Evolutionary conservation across 208 protist species (phyloP).

Genomic region (Acanthamoeba castellanii): DNA sequence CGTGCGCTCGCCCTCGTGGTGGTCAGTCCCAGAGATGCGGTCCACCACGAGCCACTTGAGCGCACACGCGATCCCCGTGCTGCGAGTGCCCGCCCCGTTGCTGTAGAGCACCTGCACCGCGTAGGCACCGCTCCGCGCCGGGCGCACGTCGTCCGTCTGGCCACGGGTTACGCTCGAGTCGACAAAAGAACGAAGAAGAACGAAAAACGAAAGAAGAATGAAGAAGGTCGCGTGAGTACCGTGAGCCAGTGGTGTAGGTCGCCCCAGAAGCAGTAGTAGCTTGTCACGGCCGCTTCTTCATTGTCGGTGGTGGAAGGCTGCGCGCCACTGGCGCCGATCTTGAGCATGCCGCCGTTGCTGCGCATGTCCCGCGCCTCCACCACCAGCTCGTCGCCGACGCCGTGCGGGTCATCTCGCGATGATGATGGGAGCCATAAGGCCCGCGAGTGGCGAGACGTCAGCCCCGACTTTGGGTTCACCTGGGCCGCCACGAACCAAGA

Average conservation of each 20-base stretch:
- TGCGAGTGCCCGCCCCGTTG: background rate
- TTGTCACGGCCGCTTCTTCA: background rate
- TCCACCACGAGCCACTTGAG: slow-evolving; percentile 21
- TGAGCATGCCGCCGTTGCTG: background rate
- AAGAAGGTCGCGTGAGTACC: background rate
- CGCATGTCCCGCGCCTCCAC: background rate
- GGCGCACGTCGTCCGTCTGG: background rate
- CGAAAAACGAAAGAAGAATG: too few species aligned
- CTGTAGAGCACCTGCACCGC: slow-evolving; percentile 35
- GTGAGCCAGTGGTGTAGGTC: background rate
- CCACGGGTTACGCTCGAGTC: background rate
- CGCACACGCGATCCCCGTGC: slow-evolving; percentile 10
- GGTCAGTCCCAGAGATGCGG: background rate
- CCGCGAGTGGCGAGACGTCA: background rate
- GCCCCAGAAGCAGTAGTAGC: slow-evolving; percentile 44
- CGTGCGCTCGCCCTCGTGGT: background rate
- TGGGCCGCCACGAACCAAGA: background rate
- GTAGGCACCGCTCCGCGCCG: background rate
- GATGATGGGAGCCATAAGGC: background rate
- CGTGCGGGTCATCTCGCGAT: background rate
- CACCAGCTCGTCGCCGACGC: background rate
- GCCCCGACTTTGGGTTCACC: background rate
- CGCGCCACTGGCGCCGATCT: background rate
- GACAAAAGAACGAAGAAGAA: background rate
- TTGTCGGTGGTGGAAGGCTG: background rate